Conservation (phyloP, 2,329 filamentous ascomycete genomes). For the Emydomyces testavorans region DNA sequence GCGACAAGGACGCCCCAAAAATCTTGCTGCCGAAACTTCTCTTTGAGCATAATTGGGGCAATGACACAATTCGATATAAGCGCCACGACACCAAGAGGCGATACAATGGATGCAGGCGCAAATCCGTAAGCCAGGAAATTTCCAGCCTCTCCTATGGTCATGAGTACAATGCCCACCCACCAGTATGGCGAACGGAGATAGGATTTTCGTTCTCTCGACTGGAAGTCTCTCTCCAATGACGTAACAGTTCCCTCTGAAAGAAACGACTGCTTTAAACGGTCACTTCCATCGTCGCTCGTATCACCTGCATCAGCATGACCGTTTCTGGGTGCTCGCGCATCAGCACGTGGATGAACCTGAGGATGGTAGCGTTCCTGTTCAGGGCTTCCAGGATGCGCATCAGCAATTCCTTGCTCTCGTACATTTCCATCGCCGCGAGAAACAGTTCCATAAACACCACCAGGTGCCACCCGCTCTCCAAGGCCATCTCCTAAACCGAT, state of each 20-base stretch:
- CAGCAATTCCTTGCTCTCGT: neutral
- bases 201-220: constrained; percentile 45
- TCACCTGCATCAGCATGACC: constrained; percentile 15
- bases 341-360: neutral
- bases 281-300: constrained; percentile 28
- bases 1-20: constrained; percentile 80
- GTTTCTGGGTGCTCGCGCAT: neutral
- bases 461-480: constrained; percentile 9
- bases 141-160: constrained; percentile 83
- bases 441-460: constrained; percentile 37
- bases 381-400: neutral
- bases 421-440: constrained; percentile 13
- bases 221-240: constrained; percentile 30
- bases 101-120: constrained; percentile 93
- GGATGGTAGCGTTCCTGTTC: neutral
- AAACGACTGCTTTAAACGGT: constrained; percentile 25
- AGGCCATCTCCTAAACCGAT: constrained; percentile 6
- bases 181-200: constrained; percentile 90
- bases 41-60: constrained; percentile 85
- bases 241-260: constrained; percentile 33
- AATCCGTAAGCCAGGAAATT: constrained; percentile 98
- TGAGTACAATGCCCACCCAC: constrained; percentile 89
- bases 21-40: constrained; percentile 73
- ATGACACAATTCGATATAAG: constrained; percentile 95
- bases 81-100: constrained; percentile 90